Evolutionary conservation across 495 filamentous ascomycete species (phyloP).

Genomic region (Podospora tetraspora): DNA sequence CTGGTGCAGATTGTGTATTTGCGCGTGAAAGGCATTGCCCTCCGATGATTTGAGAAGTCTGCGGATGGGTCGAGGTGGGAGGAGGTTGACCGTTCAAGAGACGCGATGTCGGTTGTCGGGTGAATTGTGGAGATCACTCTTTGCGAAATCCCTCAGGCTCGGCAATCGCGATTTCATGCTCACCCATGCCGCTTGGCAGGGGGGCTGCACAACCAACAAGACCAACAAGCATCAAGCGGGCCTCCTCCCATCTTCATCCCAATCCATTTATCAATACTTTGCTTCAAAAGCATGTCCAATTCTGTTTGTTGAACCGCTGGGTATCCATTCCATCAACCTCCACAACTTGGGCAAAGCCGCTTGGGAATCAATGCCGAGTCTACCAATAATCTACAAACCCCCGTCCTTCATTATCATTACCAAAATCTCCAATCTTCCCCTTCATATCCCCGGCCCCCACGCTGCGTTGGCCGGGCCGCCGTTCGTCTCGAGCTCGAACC

Average conservation of each 20-base stretch:
- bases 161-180: not conserved
- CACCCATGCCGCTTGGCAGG: not conserved
- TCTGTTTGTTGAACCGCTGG: not conserved
- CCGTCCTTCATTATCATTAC: not conserved
- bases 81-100: not conserved
- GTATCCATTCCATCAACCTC: not conserved
- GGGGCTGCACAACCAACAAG: too few species aligned
- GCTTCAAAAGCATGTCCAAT: not conserved
- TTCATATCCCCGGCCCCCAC: conserved; percentile 3
- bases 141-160: not conserved
- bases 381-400: not conserved
- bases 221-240: not conserved
- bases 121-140: not conserved
- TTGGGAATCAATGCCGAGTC: not conserved
- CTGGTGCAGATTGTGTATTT: not conserved
- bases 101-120: not conserved
- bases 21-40: not conserved
- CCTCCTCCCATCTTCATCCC: too few species aligned
- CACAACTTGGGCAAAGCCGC: not conserved
- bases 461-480: not conserved
- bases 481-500: conserved; percentile 29
- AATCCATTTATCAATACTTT: not conserved
- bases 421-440: not conserved
- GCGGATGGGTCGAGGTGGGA: not conserved
- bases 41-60: not conserved